phyloP scores from a whole-genome alignment of 495 filamentous ascomycete genomes.

The Ascodesmis nigricans region DNA sequence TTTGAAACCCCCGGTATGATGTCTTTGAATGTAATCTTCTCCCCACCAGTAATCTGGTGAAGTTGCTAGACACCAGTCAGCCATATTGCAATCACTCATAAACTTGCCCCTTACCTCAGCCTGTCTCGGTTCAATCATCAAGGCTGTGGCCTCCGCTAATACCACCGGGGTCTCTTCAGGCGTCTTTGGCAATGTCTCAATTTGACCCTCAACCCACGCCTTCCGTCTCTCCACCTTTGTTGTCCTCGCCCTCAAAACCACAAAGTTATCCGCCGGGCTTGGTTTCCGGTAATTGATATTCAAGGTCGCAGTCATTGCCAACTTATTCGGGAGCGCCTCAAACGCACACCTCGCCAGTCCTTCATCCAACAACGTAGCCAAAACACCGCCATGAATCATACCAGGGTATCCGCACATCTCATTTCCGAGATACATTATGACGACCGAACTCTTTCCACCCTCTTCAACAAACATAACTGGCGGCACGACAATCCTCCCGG shows the following conservation, averaged over 20 bases:
- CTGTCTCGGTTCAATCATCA: constrained; percentile 78
- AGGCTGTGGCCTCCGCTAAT: constrained; percentile 54
- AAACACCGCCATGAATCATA: constrained; percentile 72
- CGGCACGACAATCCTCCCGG: constrained; percentile 58
- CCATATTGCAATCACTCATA: too few relatives aligned
- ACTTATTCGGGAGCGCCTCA: constrained; percentile 63
- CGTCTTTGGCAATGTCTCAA: constrained; percentile 52
- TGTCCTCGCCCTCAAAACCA: constrained; percentile 61
- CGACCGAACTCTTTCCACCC: constrained; percentile 47
- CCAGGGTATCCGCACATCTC: constrained; percentile 81
- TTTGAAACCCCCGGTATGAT: too few relatives aligned
- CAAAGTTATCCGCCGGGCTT: constrained; percentile 48
- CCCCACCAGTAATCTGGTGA: too few relatives aligned
- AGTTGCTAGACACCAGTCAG: too few relatives aligned
- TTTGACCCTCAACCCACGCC: constrained; percentile 81
- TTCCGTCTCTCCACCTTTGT: constrained; percentile 82
- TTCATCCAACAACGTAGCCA: constrained; percentile 86
- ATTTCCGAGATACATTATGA: constrained; percentile 56
- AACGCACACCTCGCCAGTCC: constrained; percentile 81
- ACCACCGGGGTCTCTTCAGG: constrained; percentile 41
- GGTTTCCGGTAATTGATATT: constrained; percentile 76
- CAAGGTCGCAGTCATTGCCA: constrained; percentile 77
- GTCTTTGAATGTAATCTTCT: too few relatives aligned
- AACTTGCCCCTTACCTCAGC: constrained; percentile 56
- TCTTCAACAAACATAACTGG: constrained; percentile 53